These are phyloP conservation scores for Exophiala calicioides DNA, from an alignment of 2,329 filamentous ascomycete species.

Conservation along the genomic window DNA sequence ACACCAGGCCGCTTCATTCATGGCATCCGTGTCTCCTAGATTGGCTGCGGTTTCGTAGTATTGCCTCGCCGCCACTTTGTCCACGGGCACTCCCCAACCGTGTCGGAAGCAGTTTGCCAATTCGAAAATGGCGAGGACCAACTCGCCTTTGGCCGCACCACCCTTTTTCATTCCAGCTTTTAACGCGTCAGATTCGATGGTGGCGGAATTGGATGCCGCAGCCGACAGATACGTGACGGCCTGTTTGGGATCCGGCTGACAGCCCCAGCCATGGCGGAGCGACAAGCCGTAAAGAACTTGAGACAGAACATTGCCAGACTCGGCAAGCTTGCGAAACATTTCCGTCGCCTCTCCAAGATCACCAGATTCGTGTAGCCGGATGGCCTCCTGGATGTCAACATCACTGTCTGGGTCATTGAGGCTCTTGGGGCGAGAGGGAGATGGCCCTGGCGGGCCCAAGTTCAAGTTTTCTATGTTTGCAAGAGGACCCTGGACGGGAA, in stretches of 20 bases:
- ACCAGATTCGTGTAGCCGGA: conserved; percentile 84
- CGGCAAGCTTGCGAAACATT: conserved; percentile 81
- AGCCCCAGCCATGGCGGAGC: conserved; percentile 88
- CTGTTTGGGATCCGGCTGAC: conserved; percentile 66
- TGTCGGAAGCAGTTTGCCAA: conserved; percentile 76
- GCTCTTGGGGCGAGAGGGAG: conserved; percentile 25
- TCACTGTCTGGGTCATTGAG: conserved; percentile 35
- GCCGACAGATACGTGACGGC: conserved; percentile 84
- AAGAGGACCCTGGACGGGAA: conserved; percentile 3
- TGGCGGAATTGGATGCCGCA: conserved; percentile 86
- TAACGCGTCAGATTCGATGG: conserved; percentile 81
- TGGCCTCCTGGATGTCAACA: conserved; percentile 89
- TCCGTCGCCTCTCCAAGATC: conserved; percentile 76
- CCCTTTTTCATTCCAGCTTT: conserved; percentile 88
- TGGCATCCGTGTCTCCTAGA: conserved; percentile 87
- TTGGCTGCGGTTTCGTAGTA: conserved; percentile 99
- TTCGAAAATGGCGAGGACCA: conserved; percentile 95
- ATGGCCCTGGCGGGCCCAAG: conserved; percentile 8
- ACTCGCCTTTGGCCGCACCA: conserved; percentile 90
- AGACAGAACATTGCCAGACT: conserved; percentile 86
- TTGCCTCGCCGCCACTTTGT: conserved; percentile 79
- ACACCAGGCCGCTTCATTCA: conserved; percentile 97
- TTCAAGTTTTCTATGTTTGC: conserved; percentile 13
- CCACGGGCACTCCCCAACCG: conserved; percentile 87
- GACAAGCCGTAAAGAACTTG: conserved; percentile 89